Conservation (phyloP, 129 eudicot species). For the sunflower (Helianthus annuus) region HanXRQr2.0-SUNRISE NC_035434.2:8625433-8625932, state of each 20-base stretch:
- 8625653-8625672: constrained; percentile 60
- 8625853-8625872: too few species aligned
- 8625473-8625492: too few species aligned
- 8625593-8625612: constrained; percentile 69
- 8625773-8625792: constrained; percentile 33
- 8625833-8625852: background rate
- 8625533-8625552: constrained; percentile 24
- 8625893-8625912: background rate
- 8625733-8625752: constrained; percentile 67
- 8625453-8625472: too few species aligned
- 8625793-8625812: background rate
- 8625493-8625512: too few species aligned
- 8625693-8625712: constrained; percentile 5
- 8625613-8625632: constrained; percentile 63
- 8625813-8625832: background rate
- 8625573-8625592: constrained; percentile 30
- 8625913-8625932: background rate
- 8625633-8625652: constrained; percentile 36
- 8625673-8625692: constrained; percentile 27
- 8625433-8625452: too few species aligned
- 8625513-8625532: background rate
- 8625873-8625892: too few species aligned
- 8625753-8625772: constrained; percentile 86
- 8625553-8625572: constrained; percentile 47
- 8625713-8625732: constrained; percentile 25